Evolutionary conservation across 2,329 filamentous ascomycete genomes (phyloP).

Genomic region (Fonsecaea nubica): DNA sequence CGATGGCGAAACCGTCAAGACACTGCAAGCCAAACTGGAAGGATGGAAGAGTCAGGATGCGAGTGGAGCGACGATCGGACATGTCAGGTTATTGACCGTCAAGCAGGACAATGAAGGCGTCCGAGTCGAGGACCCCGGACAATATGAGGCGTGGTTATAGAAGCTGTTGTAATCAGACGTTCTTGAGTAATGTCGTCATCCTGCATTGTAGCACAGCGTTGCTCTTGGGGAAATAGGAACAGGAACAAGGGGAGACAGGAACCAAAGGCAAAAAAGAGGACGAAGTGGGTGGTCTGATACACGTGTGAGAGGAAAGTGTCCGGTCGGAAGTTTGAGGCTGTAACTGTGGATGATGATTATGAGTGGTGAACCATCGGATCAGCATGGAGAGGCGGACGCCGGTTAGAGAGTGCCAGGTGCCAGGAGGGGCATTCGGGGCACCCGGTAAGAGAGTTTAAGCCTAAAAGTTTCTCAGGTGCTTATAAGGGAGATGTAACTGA

Average conservation of each 20-base stretch:
- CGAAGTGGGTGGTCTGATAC: not conserved
- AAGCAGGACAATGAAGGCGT: conserved; percentile 55
- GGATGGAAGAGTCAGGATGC: conserved; percentile 65
- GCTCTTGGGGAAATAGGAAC: not conserved
- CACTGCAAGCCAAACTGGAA: conserved; percentile 67
- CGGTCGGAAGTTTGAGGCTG: not conserved
- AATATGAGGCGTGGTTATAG: conserved; percentile 50
- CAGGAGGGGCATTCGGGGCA: too few relatives aligned
- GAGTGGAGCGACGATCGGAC: conserved; percentile 53
- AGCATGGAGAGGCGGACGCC: too few relatives aligned
- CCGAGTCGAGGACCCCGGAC: conserved; percentile 48
- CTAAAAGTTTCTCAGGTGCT: not conserved
- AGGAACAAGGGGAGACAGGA: conserved; percentile 1
- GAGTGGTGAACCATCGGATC: too few relatives aligned
- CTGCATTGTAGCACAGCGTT: not conserved
- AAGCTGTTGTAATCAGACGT: not conserved
- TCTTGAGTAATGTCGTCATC: not conserved
- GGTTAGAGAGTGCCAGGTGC: not conserved
- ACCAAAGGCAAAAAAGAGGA: conserved; percentile 6
- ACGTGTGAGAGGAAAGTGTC: not conserved
- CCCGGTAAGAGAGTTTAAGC: not conserved
- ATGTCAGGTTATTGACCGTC: conserved; percentile 54
- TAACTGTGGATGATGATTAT: not conserved
- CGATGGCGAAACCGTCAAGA: conserved; percentile 66
- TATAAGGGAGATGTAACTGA: not conserved